A percentile compares a stretch with the other conserved stretches of the same genome.
These are phyloP conservation scores for Cytidiella melzeri DNA, from an alignment of 768 basidiomycete genomes.

Conservation along the genomic window DNA sequence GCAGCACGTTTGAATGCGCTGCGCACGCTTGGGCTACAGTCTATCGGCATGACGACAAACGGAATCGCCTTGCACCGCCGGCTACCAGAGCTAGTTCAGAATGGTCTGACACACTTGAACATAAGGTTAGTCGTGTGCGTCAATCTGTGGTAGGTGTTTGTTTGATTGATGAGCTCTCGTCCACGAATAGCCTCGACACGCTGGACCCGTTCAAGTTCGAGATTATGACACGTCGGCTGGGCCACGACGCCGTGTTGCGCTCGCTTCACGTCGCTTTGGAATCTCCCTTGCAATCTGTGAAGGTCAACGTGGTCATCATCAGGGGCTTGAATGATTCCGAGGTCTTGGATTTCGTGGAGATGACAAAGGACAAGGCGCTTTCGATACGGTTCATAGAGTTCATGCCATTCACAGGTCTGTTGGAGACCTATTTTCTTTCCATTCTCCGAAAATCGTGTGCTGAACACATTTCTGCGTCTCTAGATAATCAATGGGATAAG, in stretches of 20 bases:
- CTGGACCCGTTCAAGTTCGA: conserved; percentile 85
- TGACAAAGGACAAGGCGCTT: conserved; percentile 57
- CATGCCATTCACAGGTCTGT: conserved; percentile 85
- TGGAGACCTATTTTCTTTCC: background rate
- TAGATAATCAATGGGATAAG: conserved; percentile 84
- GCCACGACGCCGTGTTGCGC: conserved; percentile 70
- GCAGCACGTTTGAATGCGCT: conserved; percentile 58
- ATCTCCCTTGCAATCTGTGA: conserved; percentile 52
- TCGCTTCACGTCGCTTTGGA: conserved; percentile 58
- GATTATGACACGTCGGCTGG: conserved; percentile 74
- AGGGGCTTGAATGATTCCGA: conserved; percentile 80
- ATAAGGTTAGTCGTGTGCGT: conserved; percentile 27
- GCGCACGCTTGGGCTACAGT: conserved; percentile 53
- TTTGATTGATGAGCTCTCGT: background rate
- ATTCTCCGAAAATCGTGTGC: conserved; percentile 1
- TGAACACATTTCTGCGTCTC: background rate
- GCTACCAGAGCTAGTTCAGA: conserved; percentile 58
- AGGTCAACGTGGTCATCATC: conserved; percentile 82
- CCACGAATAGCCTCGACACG: conserved; percentile 61
- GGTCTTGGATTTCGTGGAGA: conserved; percentile 68
- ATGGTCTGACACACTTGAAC: conserved; percentile 73
- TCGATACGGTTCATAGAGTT: conserved; percentile 89
- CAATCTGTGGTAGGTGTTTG: conserved; percentile 45
- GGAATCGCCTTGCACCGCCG: conserved; percentile 71
- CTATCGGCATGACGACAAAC: conserved; percentile 85